phyloP scores from a whole-genome alignment of 2,329 filamentous ascomycete genomes.

The Allantophomopsis lycopodina region DNA sequence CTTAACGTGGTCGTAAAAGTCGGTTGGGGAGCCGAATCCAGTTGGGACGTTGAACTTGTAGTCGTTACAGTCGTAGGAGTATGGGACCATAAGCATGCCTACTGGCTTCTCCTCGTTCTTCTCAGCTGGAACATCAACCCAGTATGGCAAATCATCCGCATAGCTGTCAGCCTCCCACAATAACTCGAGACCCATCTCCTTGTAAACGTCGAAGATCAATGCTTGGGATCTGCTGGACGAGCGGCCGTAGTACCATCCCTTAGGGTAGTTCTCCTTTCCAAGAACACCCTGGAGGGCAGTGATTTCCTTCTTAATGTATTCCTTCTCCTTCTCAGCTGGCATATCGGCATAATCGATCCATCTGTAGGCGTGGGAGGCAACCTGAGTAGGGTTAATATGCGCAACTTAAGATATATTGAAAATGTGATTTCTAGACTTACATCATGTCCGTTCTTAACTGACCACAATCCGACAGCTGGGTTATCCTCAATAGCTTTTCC shows the following conservation, averaged over 20 bases:
- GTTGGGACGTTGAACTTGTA: slow-evolving; percentile 12
- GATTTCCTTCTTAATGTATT: slow-evolving; percentile 21
- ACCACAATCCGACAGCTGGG: slow-evolving; percentile 22
- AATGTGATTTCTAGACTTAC: slow-evolving; percentile 7
- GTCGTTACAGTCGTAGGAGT: slow-evolving; percentile 23
- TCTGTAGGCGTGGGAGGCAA: slow-evolving; percentile 23
- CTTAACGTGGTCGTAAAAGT: slow-evolving; percentile 25
- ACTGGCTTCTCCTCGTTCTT: slow-evolving; percentile 22
- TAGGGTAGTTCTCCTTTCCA: slow-evolving; percentile 16
- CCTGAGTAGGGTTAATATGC: neutral
- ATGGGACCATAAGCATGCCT: slow-evolving; percentile 35
- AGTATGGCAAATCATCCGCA: slow-evolving; percentile 39
- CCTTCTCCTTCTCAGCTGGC: slow-evolving; percentile 19
- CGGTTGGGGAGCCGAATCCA: slow-evolving; percentile 7
- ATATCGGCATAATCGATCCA: slow-evolving; percentile 26
- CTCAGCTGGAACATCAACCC: slow-evolving; percentile 35
- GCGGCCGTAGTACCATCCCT: slow-evolving; percentile 20
- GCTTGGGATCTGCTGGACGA: slow-evolving; percentile 25
- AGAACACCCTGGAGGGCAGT: slow-evolving; percentile 15
- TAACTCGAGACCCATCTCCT: slow-evolving; percentile 34
- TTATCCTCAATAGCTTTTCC: slow-evolving; percentile 23
- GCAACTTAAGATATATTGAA: too few species aligned
- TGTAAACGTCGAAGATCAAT: slow-evolving; percentile 30
- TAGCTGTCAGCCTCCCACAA: slow-evolving; percentile 34
- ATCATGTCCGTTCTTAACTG: slow-evolving; percentile 24